Conservation (phyloP, 2,329 filamentous ascomycete genomes). For the Colletotrichum sp. region DNA sequence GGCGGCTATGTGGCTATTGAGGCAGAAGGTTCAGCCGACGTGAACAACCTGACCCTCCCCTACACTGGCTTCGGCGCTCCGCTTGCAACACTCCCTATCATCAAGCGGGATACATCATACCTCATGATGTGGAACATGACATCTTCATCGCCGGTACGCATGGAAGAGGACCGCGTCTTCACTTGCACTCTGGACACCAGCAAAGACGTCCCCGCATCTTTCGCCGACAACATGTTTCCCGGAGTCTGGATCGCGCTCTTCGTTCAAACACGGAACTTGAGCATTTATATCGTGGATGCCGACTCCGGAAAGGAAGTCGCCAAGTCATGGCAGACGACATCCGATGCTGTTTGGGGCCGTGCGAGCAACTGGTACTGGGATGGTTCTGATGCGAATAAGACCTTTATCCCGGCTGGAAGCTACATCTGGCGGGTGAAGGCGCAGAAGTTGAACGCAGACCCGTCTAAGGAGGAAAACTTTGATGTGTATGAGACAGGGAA, state of each 20-base stretch:
- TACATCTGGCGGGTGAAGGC: background rate
- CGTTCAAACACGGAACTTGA: background rate
- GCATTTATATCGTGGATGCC: background rate
- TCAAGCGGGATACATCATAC: background rate
- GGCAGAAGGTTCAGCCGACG: background rate
- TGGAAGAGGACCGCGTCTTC: background rate
- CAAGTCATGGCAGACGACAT: background rate
- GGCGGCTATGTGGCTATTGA: slow-evolving; percentile 31
- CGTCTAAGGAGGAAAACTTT: background rate
- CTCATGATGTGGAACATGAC: background rate
- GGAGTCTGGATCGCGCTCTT: background rate
- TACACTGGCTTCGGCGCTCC: slow-evolving; percentile 8
- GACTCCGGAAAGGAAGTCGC: background rate
- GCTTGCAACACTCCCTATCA: background rate
- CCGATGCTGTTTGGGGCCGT: background rate
- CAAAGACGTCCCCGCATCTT: background rate
- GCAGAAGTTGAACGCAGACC: background rate
- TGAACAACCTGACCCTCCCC: background rate
- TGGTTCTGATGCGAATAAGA: background rate
- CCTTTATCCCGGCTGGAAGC: background rate
- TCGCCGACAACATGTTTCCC: background rate
- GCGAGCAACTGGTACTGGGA: background rate
- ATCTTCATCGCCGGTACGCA: background rate
- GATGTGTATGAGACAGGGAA: background rate
- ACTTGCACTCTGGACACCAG: background rate